Base-by-base conservation (phyloP, 83 land plant species). In the Isoetes engelmannii region DNA sequence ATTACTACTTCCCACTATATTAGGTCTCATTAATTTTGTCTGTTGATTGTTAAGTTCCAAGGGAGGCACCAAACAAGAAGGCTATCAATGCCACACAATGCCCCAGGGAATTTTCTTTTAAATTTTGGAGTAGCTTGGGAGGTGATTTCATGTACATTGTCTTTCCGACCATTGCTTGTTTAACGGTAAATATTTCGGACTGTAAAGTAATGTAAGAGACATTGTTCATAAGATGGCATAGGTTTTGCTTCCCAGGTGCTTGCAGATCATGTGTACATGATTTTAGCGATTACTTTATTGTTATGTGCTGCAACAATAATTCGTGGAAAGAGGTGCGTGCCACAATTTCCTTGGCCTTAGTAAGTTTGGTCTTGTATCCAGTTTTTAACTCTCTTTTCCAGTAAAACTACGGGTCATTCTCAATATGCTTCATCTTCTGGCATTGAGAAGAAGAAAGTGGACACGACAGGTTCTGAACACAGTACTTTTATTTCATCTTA, bases 131-230 rank as follows among this genome's bases (percentile, higher is more conserved):
- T 12, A 18, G 18, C 20, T 42, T 59, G 10, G 62, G 28, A 12
- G 18, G 18, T 18, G 77, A 74, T 20, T 75, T 70, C 59, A 45
- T 70, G 42, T 63, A 61, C 54, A 47, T 75, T 17, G 47, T 75
- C 18, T 44, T 75, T 53, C 78, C 78, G 6, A 75, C 78, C 15
- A 9, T 75, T 4, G 68, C 65, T 41, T 70, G 50, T 63, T 68
- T 75, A 0, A 75, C 78, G 68, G 70, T 68, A 68, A 68, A 1
- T 8, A 18, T 10, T 19, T 18, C 28, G 4, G 12, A 7, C 28
- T 3, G 12, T 12, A 37, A 18, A 37, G 8, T 12, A 8, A 37
- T 59, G 1, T 59, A 51, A 12, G 55, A 51, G 55, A 3, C 17
- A 12, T 51, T 51, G 15, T 51, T 51, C 3, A 1, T 51, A 12